Conservation (phyloP, 148 eudicot species). For the Rhododendron griersonianum region DNA sequence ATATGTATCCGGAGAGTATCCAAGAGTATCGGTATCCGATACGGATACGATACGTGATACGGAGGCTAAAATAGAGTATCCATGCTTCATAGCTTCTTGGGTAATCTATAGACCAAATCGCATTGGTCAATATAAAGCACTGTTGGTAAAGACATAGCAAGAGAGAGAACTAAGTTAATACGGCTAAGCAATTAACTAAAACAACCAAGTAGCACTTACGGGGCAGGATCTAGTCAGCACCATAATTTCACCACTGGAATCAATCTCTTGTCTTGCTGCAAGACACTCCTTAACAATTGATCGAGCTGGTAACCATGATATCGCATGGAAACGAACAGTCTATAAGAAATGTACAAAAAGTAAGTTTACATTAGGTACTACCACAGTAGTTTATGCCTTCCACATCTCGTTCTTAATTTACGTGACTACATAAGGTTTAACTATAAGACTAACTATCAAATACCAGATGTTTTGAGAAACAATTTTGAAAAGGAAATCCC, state of each 20-base stretch:
- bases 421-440: not conserved
- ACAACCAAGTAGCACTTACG: constrained; percentile 31
- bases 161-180: not conserved
- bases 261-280: constrained; percentile 45
- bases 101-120: not conserved
- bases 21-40: too few species aligned
- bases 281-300: constrained; percentile 50
- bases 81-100: too few species aligned
- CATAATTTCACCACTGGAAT: constrained; percentile 57
- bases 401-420: not conserved
- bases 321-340: constrained; percentile 45
- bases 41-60: too few species aligned
- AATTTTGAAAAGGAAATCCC: not conserved
- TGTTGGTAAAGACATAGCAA: not conserved
- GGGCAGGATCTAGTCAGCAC: constrained; percentile 50
- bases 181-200: not conserved
- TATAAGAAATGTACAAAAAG: constrained; percentile 16
- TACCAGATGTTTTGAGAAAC: not conserved
- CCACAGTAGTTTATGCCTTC: not conserved
- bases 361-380: not conserved
- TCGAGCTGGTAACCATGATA: constrained; percentile 68
- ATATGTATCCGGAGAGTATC: too few species aligned
- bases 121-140: not conserved
- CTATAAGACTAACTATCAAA: not conserved
- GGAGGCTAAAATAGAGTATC: too few species aligned